Conservation (phyloP, 1,139 yeast genomes). For the Magnusiomyces sp. region DNA sequence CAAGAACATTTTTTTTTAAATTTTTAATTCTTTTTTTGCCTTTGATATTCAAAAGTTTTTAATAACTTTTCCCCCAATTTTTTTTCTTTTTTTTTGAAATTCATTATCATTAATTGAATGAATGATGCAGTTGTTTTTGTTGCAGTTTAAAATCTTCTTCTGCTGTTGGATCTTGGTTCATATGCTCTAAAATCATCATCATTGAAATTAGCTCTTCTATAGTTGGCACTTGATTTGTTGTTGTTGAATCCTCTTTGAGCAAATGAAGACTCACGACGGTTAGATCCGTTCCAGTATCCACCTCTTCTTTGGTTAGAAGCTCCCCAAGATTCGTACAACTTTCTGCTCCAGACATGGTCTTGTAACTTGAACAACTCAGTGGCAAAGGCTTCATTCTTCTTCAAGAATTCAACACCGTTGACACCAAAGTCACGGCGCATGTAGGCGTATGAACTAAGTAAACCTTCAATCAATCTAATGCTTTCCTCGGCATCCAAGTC, state of each 20-base stretch:
- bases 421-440: constrained; percentile 13
- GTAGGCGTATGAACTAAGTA: constrained; percentile 11
- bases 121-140: too few species aligned
- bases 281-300: constrained; percentile 8
- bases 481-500: constrained; percentile 11
- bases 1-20: neutral
- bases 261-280: constrained; percentile 11
- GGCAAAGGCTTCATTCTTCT: constrained; percentile 4
- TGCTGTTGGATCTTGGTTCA: too few species aligned
- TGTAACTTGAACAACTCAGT: constrained; percentile 1
- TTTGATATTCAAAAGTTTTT: too few species aligned
- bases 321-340: constrained; percentile 1
- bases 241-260: constrained; percentile 5
- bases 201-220: neutral
- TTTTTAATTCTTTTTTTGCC: too few species aligned
- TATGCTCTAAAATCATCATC: neutral
- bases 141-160: too few species aligned
- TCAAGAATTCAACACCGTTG: constrained; percentile 12
- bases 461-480: constrained; percentile 9
- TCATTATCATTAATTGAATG: too few species aligned
- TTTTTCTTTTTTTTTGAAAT: too few species aligned
- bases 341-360: neutral
- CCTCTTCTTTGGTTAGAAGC: neutral
- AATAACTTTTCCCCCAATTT: too few species aligned
- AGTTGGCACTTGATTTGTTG: neutral